These are phyloP conservation scores for Sclerotinia sclerotiorum DNA, from an alignment of 2,329 filamentous ascomycete genomes.

Conservation along the genomic window DNA sequence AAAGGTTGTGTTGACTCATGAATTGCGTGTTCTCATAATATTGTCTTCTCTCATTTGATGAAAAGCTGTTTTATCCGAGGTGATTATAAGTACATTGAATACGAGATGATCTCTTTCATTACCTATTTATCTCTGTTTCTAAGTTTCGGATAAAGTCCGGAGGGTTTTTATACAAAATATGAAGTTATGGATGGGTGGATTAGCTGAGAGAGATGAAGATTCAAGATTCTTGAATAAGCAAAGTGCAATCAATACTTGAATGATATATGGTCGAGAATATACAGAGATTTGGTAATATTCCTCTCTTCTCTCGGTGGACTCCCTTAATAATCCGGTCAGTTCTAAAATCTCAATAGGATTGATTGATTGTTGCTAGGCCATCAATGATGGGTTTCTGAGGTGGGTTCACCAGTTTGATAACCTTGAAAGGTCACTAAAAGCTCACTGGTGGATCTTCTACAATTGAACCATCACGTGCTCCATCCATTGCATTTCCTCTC, in stretches of 20 bases:
- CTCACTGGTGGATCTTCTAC: too few relatives aligned
- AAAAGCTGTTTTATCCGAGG: not conserved
- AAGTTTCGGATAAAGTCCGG: conserved; percentile 8
- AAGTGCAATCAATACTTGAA: not conserved
- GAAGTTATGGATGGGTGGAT: not conserved
- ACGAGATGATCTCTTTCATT: conserved; percentile 1
- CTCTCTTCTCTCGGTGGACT: too few relatives aligned
- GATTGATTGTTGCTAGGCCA: too few relatives aligned
- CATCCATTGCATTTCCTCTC: not conserved
- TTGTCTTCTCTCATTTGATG: not conserved
- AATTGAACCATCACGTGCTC: not conserved
- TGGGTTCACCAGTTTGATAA: too few relatives aligned
- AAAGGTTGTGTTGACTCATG: not conserved
- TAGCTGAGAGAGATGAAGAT: not conserved
- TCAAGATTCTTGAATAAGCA: not conserved
- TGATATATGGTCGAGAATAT: too few relatives aligned
- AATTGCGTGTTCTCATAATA: not conserved
- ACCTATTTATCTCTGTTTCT: not conserved
- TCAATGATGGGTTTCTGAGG: too few relatives aligned
- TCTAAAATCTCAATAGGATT: too few relatives aligned
- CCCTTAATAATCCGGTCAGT: too few relatives aligned
- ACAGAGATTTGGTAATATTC: too few relatives aligned
- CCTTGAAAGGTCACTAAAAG: too few relatives aligned
- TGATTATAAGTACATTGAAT: not conserved
- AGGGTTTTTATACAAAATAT: not conserved